phyloP scores from a whole-genome alignment of 2,329 filamentous ascomycete genomes.

The Aspergillus terreus region DNA sequence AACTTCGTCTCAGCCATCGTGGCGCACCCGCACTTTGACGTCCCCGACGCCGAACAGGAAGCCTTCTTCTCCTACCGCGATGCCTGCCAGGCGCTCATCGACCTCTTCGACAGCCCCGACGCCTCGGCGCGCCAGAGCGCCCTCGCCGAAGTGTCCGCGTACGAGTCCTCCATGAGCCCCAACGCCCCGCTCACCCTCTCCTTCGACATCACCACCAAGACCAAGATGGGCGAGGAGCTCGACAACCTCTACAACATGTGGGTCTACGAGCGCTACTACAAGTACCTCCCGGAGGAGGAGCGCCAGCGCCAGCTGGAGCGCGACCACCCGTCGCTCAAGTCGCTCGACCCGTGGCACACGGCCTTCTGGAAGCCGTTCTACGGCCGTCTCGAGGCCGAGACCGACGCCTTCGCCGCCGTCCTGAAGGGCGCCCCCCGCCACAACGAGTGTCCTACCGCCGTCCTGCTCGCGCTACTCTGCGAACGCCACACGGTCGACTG shows the following conservation, averaged over 20 bases:
- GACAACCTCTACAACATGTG: constrained; percentile 13
- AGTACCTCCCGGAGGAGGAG: constrained; percentile 6
- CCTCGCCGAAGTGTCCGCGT: neutral
- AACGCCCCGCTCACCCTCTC: constrained; percentile 4
- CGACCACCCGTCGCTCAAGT: constrained; percentile 3
- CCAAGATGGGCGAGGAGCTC: constrained; percentile 13
- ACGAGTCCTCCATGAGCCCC: constrained; percentile 3
- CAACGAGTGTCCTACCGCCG: constrained; percentile 10
- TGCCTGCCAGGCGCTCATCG: constrained; percentile 7
- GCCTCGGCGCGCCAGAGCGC: neutral
- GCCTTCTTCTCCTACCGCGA: constrained; percentile 3
- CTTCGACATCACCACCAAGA: constrained; percentile 13
- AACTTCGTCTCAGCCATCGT: constrained; percentile 6
- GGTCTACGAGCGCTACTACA: constrained; percentile 7
- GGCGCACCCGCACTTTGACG: neutral
- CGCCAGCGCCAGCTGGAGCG: neutral
- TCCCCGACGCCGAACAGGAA: constrained; percentile 1
- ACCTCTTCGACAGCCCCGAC: constrained; percentile 2
- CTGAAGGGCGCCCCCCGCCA: constrained; percentile 2
- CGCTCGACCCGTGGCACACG: constrained; percentile 10
- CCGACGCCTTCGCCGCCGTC: constrained; percentile 4
- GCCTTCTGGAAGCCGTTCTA: constrained; percentile 12
- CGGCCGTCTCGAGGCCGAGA: constrained; percentile 11
- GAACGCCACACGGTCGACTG: constrained; percentile 12
- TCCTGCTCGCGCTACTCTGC: constrained; percentile 9